phyloP scores from a whole-genome alignment of 495 filamentous ascomycete genomes.

The Xylaria palmicola region DNA sequence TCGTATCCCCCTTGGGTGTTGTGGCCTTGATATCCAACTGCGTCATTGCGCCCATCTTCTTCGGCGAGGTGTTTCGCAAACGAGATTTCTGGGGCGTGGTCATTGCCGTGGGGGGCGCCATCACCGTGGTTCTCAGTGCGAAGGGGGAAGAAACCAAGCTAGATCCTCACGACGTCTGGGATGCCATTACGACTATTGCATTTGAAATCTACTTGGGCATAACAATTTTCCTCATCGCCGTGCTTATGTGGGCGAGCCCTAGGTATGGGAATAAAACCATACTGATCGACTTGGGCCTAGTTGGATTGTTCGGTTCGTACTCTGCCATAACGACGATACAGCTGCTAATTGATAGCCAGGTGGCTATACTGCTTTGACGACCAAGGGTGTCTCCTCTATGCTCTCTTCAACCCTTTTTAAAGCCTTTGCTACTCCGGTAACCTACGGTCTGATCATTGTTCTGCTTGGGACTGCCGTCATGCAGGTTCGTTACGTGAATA shows the following conservation, averaged over 20 bases:
- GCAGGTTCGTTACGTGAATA: conserved; percentile 96
- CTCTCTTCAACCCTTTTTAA: conserved; percentile 85
- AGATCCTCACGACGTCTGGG: conserved; percentile 86
- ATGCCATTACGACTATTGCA: conserved; percentile 81
- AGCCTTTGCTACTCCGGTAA: conserved; percentile 85
- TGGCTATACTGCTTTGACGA: conserved; percentile 92
- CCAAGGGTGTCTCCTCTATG: conserved; percentile 93
- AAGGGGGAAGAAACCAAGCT: conserved; percentile 87
- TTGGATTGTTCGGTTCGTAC: conserved; percentile 81
- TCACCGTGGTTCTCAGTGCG: conserved; percentile 89
- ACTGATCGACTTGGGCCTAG: conserved; percentile 87
- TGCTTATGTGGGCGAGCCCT: conserved; percentile 77
- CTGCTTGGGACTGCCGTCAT: conserved; percentile 82
- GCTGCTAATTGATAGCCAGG: conserved; percentile 53
- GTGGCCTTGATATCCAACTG: conserved; percentile 95
- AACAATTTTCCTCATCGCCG: conserved; percentile 66
- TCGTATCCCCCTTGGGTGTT: conserved; percentile 94
- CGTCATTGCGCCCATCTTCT: conserved; percentile 87
- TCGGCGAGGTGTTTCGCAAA: conserved; percentile 82
- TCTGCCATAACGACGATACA: neutral
- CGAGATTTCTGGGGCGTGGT: conserved; percentile 89
- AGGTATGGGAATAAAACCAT: conserved; percentile 82
- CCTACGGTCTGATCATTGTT: conserved; percentile 76
- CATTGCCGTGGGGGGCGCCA: conserved; percentile 80
- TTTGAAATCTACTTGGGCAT: conserved; percentile 88